phyloP scores from a whole-genome alignment of 2,329 filamentous ascomycete species.

The Macrophomina tecta region DNA sequence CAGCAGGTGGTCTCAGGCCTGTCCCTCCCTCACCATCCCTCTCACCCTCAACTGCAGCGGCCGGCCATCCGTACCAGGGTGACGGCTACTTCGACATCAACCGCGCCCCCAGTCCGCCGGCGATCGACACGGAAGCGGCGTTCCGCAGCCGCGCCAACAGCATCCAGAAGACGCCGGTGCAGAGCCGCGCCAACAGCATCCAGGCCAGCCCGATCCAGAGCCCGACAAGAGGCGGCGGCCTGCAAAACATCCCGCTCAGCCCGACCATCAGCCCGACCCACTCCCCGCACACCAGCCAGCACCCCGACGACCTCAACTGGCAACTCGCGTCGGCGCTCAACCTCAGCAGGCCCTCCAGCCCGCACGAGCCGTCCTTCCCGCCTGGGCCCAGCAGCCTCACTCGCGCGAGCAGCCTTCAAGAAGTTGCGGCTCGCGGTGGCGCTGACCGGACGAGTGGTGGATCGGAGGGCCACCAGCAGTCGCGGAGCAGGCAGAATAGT shows the following conservation, averaged over 20 bases:
- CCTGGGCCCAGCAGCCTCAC: not conserved
- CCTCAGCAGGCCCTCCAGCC: constrained; percentile 46
- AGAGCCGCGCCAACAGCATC: constrained; percentile 46
- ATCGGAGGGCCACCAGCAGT: constrained; percentile 33
- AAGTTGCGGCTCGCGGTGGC: not conserved
- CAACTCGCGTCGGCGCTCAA: constrained; percentile 52
- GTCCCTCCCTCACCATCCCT: constrained; percentile 37
- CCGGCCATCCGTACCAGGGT: not conserved
- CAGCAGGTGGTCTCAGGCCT: constrained; percentile 32
- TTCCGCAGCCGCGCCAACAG: constrained; percentile 44
- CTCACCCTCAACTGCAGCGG: constrained; percentile 29
- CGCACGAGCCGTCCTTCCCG: constrained; percentile 24
- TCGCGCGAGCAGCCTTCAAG: not conserved
- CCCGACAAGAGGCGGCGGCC: constrained; percentile 3
- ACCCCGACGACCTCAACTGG: constrained; percentile 42
- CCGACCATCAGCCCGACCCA: constrained; percentile 8
- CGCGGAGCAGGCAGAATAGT: constrained; percentile 68
- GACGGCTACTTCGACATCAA: constrained; percentile 14
- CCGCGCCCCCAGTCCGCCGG: not conserved
- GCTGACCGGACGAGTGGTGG: constrained; percentile 23
- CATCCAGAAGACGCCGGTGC: constrained; percentile 46
- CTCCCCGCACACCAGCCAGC: constrained; percentile 19
- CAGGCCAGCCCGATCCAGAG: constrained; percentile 42
- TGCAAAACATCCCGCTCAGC: constrained; percentile 8
- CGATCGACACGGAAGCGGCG: constrained; percentile 19